Evolutionary conservation across 768 basidiomycete genomes (phyloP), one percentile per base, ranked within the genome.

Genomic region (Phylloporus sp.): DNA sequence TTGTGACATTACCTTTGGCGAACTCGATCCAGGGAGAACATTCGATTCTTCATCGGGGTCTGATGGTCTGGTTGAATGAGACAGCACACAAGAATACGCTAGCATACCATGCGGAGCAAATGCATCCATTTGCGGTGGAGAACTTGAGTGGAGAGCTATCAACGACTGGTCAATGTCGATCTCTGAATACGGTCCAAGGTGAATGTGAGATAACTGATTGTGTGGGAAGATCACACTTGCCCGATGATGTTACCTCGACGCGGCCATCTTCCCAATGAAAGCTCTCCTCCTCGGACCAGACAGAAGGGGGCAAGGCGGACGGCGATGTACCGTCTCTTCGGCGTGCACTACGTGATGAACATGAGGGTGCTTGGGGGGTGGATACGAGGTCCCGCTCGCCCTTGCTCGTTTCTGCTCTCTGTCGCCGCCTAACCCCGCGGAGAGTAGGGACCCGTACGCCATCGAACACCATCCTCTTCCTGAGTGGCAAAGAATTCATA

Each of bases 201-300:
- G 2, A 56, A 27, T 4, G 10, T n/a, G n/a, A n/a, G 0, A 23
- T 18, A 43, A 36, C 10, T 6, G 6, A 22, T 34, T 24, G 16
- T 28, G 40, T 29, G 22, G 27, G 34, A 32, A n/a, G n/a, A 13
- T 32, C 13, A 38, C 13, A 52, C 57, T 39, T 44, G 57, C 67
- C 67, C 3, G 67, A 69, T 11, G 54, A 50, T 26, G 56, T 53
- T 22, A 22, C 47, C 11, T 62, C 39, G 22, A 60, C 29, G 13
- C 55, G 59, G 18, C 56, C n/a, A 32, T 60, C 54, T 51, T 72
- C 71, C 70, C 72, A 67, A 49, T 63, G 69, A 24, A 72, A 56
- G 22, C 66, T 64, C 8, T 65, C 59, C 24, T 59, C 57, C 15
- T 59, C 56, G 9, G 59, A 58, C 27, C 24, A 50, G 12, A 48